Conservation (phyloP, 495 filamentous ascomycete species). For the Amphirosellinia nigrospora region DNA sequence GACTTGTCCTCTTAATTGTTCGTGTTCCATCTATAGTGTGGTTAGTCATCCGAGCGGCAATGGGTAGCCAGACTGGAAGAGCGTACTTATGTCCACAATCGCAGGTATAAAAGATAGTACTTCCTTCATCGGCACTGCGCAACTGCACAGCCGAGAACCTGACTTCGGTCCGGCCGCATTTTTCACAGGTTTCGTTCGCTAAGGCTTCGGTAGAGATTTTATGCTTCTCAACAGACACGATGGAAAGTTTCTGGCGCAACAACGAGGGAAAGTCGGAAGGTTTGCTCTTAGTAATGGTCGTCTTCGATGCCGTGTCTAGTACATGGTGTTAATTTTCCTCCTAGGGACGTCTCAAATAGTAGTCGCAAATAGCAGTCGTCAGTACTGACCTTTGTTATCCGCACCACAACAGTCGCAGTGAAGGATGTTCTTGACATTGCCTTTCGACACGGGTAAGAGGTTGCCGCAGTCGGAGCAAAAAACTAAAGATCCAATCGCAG, state of each 20-base stretch:
- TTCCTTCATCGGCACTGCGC: conserved; percentile 93
- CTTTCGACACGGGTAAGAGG: conserved; percentile 79
- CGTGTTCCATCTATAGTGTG: conserved; percentile 59
- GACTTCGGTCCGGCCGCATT: conserved; percentile 83
- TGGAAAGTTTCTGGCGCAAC: conserved; percentile 82
- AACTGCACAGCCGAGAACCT: conserved; percentile 85
- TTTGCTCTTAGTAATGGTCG: conserved; percentile 81
- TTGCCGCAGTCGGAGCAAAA: conserved; percentile 96
- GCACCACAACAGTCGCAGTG: conserved; percentile 85
- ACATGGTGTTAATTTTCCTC: conserved; percentile 20
- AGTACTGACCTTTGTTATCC: conserved; percentile 72
- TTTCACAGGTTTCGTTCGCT: conserved; percentile 70
- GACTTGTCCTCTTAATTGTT: conserved; percentile 55
- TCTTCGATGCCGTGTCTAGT: conserved; percentile 79
- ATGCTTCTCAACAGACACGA: conserved; percentile 77
- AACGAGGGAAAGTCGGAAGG: conserved; percentile 86
- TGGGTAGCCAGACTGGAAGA: background rate
- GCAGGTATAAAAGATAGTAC: conserved; percentile 86
- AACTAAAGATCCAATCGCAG: conserved; percentile 84
- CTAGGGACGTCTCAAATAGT: background rate
- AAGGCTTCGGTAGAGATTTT: conserved; percentile 79
- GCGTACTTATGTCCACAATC: conserved; percentile 83
- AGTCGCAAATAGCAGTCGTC: background rate
- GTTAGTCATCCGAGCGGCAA: conserved; percentile 34
- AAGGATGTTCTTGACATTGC: conserved; percentile 73